Evolutionary conservation across 2,329 filamentous ascomycete genomes (phyloP).

Genomic region (Epichloe gansuensis): DNA sequence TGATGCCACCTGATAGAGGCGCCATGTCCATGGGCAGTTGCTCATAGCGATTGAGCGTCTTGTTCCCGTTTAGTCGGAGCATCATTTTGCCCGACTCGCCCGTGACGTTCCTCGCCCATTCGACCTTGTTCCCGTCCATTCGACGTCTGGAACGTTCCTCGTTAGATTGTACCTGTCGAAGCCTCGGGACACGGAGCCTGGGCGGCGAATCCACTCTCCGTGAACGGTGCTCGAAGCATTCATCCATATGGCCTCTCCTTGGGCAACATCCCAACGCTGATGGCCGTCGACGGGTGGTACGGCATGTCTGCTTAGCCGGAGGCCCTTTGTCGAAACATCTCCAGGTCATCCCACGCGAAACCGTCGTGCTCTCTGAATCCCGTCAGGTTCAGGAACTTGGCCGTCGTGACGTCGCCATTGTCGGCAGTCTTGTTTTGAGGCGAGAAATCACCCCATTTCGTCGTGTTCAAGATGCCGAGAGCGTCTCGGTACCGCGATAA

Average conservation of each 20-base stretch:
- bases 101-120: constrained; percentile 74
- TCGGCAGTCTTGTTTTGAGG: constrained; percentile 24
- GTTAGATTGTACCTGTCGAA: constrained; percentile 50
- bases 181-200: constrained; percentile 32
- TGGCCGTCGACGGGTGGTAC: constrained; percentile 30
- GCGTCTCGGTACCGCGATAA: constrained; percentile 40
- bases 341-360: constrained; percentile 67
- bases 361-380: constrained; percentile 64
- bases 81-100: constrained; percentile 57
- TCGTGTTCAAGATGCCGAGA: constrained; percentile 41
- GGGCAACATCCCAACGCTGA: constrained; percentile 26
- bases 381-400: constrained; percentile 55
- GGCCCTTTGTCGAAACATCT: constrained; percentile 51
- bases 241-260: constrained; percentile 48
- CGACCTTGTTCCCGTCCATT: constrained; percentile 48
- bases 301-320: constrained; percentile 46
- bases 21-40: constrained; percentile 22
- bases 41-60: constrained; percentile 32
- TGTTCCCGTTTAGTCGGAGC: constrained; percentile 49
- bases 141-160: constrained; percentile 49
- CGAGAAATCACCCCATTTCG: constrained; percentile 48
- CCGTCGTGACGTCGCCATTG: constrained; percentile 10
- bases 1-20: constrained; percentile 35
- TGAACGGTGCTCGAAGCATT: constrained; percentile 68
- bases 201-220: constrained; percentile 60